Percentiles rank a stretch among this genome's conserved stretches.
These are phyloP conservation scores for Ulota crispa DNA, from an alignment of 225 moss, liverwort and hornwort genomes.

Conservation along the genomic window DNA sequence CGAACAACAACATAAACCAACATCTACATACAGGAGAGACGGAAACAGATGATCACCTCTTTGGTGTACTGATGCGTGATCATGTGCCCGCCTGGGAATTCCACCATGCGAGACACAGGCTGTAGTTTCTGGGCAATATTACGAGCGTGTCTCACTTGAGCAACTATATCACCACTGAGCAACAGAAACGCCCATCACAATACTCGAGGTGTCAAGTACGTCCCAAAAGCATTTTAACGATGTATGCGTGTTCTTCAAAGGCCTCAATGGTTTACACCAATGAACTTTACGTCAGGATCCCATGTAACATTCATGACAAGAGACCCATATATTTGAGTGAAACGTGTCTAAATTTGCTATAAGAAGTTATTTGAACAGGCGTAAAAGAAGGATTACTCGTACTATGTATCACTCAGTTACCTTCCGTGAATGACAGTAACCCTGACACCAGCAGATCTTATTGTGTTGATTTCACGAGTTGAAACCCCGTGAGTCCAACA, in stretches of 20 bases:
- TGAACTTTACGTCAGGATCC: conserved; percentile 8
- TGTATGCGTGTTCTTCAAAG: background rate
- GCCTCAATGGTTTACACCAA: background rate
- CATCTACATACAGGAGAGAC: background rate
- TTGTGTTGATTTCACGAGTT: conserved; percentile 51
- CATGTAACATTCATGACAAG: background rate
- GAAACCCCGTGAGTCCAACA: conserved; percentile 79
- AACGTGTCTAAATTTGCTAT: background rate
- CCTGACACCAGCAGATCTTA: conserved; percentile 63
- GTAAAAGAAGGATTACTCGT: background rate
- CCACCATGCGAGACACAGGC: conserved; percentile 81
- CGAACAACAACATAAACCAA: background rate
- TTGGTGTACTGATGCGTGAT: conserved; percentile 74
- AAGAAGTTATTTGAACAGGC: background rate
- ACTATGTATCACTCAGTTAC: conserved; percentile 28
- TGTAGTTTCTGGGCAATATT: conserved; percentile 70
- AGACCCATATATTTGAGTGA: background rate
- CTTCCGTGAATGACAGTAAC: conserved; percentile 88
- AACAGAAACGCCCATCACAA: conserved; percentile 8
- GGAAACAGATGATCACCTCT: conserved; percentile 50
- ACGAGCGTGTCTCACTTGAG: conserved; percentile 83
- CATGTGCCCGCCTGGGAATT: conserved; percentile 91
- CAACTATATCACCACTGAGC: conserved; percentile 84
- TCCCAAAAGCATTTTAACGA: background rate
- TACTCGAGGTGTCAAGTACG: conserved; percentile 9